Evolutionary conservation across 208 protist species (phyloP).

Genomic region (Wallacemonas sp.): DNA sequence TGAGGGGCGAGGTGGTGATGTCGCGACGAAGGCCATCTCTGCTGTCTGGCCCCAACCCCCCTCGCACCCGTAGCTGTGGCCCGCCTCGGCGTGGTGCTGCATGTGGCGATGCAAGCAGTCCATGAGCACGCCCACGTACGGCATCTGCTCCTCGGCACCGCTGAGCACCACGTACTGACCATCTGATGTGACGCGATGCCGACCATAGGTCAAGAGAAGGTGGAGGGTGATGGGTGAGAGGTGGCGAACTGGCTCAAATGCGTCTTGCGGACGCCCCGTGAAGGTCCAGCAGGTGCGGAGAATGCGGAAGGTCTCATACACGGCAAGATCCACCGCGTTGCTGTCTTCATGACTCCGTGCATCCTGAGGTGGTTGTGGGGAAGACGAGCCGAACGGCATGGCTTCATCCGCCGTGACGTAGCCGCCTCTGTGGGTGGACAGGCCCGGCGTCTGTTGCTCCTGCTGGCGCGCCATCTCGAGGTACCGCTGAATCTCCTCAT

Average conservation of each 20-base stretch:
- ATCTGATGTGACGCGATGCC: constrained; percentile 39
- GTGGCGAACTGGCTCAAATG: constrained; percentile 56
- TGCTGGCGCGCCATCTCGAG: constrained; percentile 4
- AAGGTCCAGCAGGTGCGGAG: constrained; percentile 59
- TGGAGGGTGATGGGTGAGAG: constrained; percentile 43
- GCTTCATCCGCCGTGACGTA: no score
- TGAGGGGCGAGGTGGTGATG: no score
- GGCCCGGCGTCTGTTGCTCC: no score
- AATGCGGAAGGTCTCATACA: constrained; percentile 48
- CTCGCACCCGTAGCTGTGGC: no score
- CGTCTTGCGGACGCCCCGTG: constrained; percentile 48
- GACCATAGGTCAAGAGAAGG: constrained; percentile 61
- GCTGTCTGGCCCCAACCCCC: no score
- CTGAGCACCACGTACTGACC: constrained; percentile 51
- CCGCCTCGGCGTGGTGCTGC: background rate
- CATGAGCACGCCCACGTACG: constrained; percentile 62
- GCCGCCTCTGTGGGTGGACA: no score
- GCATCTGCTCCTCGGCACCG: constrained; percentile 50
- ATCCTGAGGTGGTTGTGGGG: no score
- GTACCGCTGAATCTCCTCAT: constrained; percentile 5
- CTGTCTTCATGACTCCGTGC: background rate
- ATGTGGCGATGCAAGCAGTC: constrained; percentile 18
- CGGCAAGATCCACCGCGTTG: constrained; percentile 32
- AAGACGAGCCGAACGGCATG: no score
- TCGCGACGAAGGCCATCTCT: no score